These are phyloP conservation scores for Ophiostoma sp. DNA, from an alignment of 2,329 filamentous ascomycete species.

Conservation along the genomic window DNA sequence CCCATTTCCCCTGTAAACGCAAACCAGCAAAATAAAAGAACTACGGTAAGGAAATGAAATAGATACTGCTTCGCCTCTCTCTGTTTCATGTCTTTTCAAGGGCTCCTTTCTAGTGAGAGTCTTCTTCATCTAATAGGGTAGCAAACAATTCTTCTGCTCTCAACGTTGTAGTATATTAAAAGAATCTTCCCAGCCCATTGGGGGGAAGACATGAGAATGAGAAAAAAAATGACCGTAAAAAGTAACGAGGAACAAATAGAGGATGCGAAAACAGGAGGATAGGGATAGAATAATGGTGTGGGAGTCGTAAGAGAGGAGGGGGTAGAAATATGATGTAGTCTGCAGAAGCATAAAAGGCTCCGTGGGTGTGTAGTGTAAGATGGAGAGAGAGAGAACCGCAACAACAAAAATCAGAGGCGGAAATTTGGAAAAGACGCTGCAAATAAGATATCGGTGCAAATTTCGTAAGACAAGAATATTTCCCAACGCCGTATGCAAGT, in stretches of 20 bases:
- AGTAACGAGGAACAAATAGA: not conserved
- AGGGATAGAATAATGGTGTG: not conserved
- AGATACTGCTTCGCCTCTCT: not conserved
- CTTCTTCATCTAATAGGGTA: not conserved
- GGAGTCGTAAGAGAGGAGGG: slow-evolving; percentile 1
- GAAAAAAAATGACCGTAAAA: not conserved
- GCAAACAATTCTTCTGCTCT: slow-evolving; percentile 2
- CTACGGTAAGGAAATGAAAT: not conserved
- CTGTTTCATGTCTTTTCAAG: not conserved
- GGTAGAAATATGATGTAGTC: not conserved
- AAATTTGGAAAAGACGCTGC: slow-evolving; percentile 1
- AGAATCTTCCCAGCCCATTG: not conserved
- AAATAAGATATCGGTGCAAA: slow-evolving; percentile 19
- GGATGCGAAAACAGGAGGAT: not conserved
- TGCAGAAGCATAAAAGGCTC: slow-evolving; percentile 1
- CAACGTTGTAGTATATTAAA: slow-evolving; percentile 9
- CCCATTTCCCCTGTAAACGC: not conserved
- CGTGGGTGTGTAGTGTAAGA: not conserved
- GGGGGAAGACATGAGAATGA: not conserved
- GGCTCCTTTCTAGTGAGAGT: not conserved
- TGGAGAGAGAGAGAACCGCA: not conserved
- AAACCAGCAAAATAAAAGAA: not conserved
- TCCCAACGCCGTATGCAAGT: slow-evolving; percentile 18
- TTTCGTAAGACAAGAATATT: slow-evolving; percentile 11
- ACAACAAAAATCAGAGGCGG: not conserved